Conservation (phyloP, 2,329 filamentous ascomycete genomes). For the Sporothrix mexicana region DNA sequence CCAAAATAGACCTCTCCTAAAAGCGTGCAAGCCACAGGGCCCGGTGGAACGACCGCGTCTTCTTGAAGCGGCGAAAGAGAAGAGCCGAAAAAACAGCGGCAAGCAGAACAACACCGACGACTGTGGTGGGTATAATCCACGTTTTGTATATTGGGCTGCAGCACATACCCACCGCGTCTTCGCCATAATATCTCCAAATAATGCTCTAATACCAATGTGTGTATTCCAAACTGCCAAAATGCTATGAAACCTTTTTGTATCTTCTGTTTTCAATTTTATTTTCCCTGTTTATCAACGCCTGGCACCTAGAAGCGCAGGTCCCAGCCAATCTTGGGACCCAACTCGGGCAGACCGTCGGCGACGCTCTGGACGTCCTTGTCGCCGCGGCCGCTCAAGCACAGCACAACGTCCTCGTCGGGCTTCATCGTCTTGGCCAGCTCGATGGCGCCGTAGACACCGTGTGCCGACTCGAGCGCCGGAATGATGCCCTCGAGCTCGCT, state of each 20-base stretch:
- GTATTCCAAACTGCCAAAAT: neutral
- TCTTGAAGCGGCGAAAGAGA: no score
- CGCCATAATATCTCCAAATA: no score
- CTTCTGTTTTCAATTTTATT: neutral
- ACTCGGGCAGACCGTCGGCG: conserved; percentile 85
- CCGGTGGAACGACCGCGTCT: no score
- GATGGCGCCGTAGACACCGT: conserved; percentile 88
- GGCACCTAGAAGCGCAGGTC: conserved; percentile 62
- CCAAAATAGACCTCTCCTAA: no score
- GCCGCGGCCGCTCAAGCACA: conserved; percentile 89
- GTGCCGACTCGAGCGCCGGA: conserved; percentile 89
- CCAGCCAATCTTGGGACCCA: conserved; percentile 88
- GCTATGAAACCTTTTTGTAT: neutral
- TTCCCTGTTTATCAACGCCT: neutral
- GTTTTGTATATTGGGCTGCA: no score
- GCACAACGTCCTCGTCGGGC: conserved; percentile 87
- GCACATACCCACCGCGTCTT: no score
- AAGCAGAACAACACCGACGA: no score
- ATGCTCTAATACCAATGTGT: no score
- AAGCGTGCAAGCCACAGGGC: no score
- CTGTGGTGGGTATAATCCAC: no score
- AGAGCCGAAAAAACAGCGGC: no score
- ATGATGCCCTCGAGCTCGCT: conserved; percentile 95
- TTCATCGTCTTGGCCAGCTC: conserved; percentile 92
- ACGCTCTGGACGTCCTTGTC: conserved; percentile 99